Conservation (phyloP, 1,139 yeast genomes). For the Sugiyamaella pinicola region DNA sequence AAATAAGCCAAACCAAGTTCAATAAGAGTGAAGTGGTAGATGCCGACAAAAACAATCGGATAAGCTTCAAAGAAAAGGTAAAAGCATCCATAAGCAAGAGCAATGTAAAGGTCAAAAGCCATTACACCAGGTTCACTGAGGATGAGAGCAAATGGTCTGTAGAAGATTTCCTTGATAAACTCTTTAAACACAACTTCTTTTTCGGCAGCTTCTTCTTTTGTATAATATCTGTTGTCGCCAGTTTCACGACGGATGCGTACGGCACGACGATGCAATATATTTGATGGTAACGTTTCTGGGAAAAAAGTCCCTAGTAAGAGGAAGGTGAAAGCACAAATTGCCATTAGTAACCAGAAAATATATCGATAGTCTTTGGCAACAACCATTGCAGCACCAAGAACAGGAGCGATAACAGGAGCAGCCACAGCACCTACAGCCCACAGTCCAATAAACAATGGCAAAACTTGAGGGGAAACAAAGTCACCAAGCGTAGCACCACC, state of each 20-base stretch:
- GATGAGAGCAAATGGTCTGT: constrained; percentile 48
- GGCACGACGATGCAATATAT: constrained; percentile 53
- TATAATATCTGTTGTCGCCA: constrained; percentile 45
- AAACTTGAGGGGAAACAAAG: constrained; percentile 32
- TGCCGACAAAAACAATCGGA: constrained; percentile 55
- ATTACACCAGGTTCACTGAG: constrained; percentile 42
- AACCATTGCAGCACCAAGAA: constrained; percentile 60
- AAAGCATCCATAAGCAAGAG: constrained; percentile 56
- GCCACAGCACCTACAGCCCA: constrained; percentile 58
- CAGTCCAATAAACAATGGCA: constrained; percentile 43
- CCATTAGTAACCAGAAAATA: constrained; percentile 52
- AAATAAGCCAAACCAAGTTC: constrained; percentile 53
- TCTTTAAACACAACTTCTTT: constrained; percentile 23
- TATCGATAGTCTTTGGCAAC: constrained; percentile 36
- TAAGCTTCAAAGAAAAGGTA: constrained; percentile 65
- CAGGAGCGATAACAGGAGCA: constrained; percentile 70
- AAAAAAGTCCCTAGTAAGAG: constrained; percentile 45
- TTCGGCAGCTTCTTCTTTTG: constrained; percentile 34
- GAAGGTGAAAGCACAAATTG: constrained; percentile 46
- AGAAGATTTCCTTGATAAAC: constrained; percentile 50
- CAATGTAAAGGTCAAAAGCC: constrained; percentile 49
- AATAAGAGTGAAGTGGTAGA: constrained; percentile 52
- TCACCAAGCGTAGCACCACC: constrained; percentile 89
- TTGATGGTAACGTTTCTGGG: constrained; percentile 57
- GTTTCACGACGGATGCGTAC: constrained; percentile 50